Conservation (phyloP, 2,329 filamentous ascomycete genomes). For the Sclerotinia nivalis region DNA sequence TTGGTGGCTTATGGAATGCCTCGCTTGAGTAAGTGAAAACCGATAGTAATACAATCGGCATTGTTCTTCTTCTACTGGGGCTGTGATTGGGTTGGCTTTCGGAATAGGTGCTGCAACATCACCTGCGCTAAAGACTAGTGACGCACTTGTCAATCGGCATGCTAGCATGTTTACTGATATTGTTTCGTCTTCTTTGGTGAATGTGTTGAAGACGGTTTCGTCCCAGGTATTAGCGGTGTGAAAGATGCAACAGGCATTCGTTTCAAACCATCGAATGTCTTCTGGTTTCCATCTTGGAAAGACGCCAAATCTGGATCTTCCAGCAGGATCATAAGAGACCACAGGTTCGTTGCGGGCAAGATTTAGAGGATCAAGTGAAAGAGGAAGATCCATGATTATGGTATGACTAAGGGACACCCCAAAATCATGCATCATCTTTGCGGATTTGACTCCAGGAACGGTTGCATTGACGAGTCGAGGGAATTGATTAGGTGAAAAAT, state of each 20-base stretch:
- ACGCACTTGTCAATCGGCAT: conserved; percentile 66
- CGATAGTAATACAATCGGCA: conserved; percentile 70
- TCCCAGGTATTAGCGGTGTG: conserved; percentile 75
- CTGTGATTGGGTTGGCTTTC: conserved; percentile 33
- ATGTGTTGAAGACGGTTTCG: conserved; percentile 40
- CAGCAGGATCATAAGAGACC: conserved; percentile 59
- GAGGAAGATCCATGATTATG: conserved; percentile 68
- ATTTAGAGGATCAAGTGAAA: conserved; percentile 65
- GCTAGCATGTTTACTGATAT: conserved; percentile 61
- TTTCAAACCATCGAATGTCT: conserved; percentile 66
- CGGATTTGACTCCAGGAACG: conserved; percentile 60
- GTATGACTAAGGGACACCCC: conserved; percentile 64
- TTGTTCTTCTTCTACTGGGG: conserved; percentile 58
- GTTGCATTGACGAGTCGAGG: conserved; percentile 50
- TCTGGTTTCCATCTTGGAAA: conserved; percentile 63
- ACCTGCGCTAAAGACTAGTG: conserved; percentile 64
- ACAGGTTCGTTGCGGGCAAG: conserved; percentile 56
- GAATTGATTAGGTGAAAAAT: conserved; percentile 36
- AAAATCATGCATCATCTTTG: conserved; percentile 78
- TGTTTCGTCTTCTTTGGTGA: conserved; percentile 37
- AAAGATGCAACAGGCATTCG: conserved; percentile 67
- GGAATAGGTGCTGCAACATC: conserved; percentile 58
- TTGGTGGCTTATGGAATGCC: conserved; percentile 55
- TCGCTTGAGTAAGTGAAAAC: conserved; percentile 50
- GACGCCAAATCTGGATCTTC: conserved; percentile 63